These are phyloP conservation scores for Luffa acutangula DNA, from an alignment of 306 rosid genomes.

Conservation along the genomic window DNA sequence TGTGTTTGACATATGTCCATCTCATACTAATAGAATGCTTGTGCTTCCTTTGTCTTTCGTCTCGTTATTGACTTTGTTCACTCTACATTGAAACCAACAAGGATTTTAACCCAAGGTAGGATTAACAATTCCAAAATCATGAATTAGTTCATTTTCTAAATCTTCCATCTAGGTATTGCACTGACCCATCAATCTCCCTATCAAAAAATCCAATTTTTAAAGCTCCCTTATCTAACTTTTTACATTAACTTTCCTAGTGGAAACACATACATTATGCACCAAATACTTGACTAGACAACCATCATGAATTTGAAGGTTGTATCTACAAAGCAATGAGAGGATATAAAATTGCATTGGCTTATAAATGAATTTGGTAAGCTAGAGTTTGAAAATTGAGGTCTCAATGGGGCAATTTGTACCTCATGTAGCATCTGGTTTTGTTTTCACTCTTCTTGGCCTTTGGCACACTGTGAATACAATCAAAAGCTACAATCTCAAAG, in stretches of 20 bases:
- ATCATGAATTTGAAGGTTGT: conserved; percentile 10
- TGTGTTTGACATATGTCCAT: not conserved
- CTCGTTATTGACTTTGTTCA: not conserved
- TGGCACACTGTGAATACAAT: conserved; percentile 82
- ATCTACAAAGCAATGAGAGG: not conserved
- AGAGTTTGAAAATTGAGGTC: conserved; percentile 18
- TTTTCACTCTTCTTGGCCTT: conserved; percentile 52
- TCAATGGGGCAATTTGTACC: conserved; percentile 59
- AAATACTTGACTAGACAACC: conserved; percentile 25
- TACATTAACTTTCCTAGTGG: conserved; percentile 37
- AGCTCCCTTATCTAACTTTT: conserved; percentile 8
- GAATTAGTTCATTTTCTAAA: not conserved
- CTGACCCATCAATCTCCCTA: not conserved
- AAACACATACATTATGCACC: conserved; percentile 72
- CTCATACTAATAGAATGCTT: not conserved
- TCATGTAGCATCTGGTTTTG: conserved; percentile 65
- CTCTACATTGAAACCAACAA: not conserved
- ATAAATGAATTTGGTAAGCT: conserved; percentile 12
- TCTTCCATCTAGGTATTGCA: not conserved
- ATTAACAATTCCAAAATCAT: not conserved
- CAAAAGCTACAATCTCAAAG: conserved; percentile 47
- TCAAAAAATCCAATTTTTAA: not conserved
- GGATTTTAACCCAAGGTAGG: not conserved
- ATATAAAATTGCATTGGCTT: conserved; percentile 19
- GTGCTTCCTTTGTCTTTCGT: not conserved